phyloP scores from a whole-genome alignment of 495 filamentous ascomycete species.

The Terfezia boudieri region DNA sequence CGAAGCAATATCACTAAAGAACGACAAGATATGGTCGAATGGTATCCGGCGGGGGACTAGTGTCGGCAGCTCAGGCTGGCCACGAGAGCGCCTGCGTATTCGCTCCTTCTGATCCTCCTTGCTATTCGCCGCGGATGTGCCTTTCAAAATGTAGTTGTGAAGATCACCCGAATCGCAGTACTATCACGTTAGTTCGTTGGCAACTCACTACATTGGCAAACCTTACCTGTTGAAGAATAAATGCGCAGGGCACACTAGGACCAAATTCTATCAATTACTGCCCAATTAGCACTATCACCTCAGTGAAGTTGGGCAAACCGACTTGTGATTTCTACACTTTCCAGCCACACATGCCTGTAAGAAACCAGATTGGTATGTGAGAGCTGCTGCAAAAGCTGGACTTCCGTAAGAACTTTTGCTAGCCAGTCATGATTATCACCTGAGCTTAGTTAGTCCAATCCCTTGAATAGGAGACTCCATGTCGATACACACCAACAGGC shows the following conservation, averaged over 20 bases:
- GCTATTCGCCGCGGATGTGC: constrained; percentile 33
- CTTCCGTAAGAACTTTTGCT: constrained; percentile 80
- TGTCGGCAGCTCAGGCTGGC: constrained; percentile 31
- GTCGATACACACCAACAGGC: constrained; percentile 36
- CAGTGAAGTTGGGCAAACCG: not conserved
- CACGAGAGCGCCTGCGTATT: constrained; percentile 52
- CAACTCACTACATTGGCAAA: not conserved
- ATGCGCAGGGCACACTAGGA: constrained; percentile 81
- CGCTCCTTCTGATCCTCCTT: constrained; percentile 73
- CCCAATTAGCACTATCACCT: no score
- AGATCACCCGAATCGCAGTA: constrained; percentile 94
- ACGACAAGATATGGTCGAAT: constrained; percentile 86
- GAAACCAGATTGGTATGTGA: constrained; percentile 92
- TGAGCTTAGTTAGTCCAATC: not conserved
- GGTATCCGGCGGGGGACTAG: constrained; percentile 39
- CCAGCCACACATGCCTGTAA: constrained; percentile 92
- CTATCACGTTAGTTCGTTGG: constrained; percentile 1
- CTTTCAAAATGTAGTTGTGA: constrained; percentile 57
- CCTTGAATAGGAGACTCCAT: not conserved
- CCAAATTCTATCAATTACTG: constrained; percentile 35
- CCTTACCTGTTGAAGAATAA: constrained; percentile 64
- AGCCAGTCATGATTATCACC: constrained; percentile 88
- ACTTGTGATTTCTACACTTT: constrained; percentile 57
- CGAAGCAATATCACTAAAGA: constrained; percentile 87
- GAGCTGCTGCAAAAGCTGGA: constrained; percentile 72